phyloP scores from a whole-genome alignment of 2,329 filamentous ascomycete species.

The Aspergillus oerlinghausenensis region DNA sequence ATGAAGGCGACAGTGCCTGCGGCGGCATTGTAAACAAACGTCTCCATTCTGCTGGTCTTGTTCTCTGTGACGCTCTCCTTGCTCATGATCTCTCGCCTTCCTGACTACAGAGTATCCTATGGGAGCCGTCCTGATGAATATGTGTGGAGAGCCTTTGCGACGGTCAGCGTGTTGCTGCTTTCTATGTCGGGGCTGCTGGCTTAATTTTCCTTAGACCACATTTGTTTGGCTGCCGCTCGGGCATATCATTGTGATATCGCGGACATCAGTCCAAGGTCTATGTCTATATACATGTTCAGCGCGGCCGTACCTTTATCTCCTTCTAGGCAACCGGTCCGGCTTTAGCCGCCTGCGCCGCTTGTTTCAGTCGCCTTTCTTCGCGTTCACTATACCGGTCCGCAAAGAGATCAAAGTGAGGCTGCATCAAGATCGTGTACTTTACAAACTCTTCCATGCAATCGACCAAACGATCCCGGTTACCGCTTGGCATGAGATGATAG shows the following conservation, averaged over 20 bases:
- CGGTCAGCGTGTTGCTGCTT: conserved; percentile 35
- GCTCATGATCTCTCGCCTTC: conserved; percentile 53
- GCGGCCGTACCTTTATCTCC: background rate
- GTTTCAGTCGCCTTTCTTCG: conserved; percentile 22
- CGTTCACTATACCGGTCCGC: conserved; percentile 61
- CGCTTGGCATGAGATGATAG: conserved; percentile 51
- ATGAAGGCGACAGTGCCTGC: conserved; percentile 36
- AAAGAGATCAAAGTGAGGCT: conserved; percentile 57
- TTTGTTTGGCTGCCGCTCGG: conserved; percentile 41
- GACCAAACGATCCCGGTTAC: conserved; percentile 56
- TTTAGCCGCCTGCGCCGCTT: background rate
- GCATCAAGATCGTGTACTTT: conserved; percentile 63
- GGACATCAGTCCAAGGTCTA: too few species aligned
- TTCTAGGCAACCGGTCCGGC: too few species aligned
- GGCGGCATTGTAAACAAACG: conserved; percentile 54
- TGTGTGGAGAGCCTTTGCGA: conserved; percentile 38
- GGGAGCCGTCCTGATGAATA: conserved; percentile 44
- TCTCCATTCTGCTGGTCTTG: conserved; percentile 56
- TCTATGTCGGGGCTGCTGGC: conserved; percentile 40
- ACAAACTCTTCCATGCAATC: conserved; percentile 69
- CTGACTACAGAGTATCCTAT: conserved; percentile 34
- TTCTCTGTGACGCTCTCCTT: conserved; percentile 57
- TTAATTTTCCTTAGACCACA: conserved; percentile 40
- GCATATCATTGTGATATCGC: background rate
- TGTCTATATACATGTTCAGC: background rate